Percentiles rank a stretch among this genome's conserved stretches.
These are phyloP conservation scores for Thyridium curvatum DNA, from an alignment of 2,329 filamentous ascomycete species.

Conservation along the genomic window DNA sequence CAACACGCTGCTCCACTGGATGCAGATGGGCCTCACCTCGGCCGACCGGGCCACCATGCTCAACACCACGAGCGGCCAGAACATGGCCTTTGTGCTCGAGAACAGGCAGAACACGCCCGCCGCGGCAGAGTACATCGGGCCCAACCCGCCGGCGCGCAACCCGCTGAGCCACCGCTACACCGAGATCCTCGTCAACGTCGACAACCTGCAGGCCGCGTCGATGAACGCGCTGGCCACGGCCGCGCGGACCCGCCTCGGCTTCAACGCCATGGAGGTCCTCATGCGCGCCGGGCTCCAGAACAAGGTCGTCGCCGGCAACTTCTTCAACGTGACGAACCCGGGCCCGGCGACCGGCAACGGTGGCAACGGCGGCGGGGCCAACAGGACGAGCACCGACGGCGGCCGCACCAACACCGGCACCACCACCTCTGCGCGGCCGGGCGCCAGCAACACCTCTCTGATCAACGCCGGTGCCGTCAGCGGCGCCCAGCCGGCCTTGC, in stretches of 20 bases:
- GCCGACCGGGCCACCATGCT: conserved; percentile 13
- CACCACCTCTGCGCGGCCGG: too few species aligned
- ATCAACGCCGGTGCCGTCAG: neutral
- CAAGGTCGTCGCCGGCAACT: conserved; percentile 28
- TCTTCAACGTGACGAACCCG: conserved; percentile 30
- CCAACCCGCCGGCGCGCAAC: conserved; percentile 27
- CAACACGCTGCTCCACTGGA: conserved; percentile 34
- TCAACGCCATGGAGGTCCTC: conserved; percentile 22
- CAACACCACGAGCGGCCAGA: conserved; percentile 17
- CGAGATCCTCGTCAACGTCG: conserved; percentile 32
- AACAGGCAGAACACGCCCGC: conserved; percentile 19
- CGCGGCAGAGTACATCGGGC: conserved; percentile 24
- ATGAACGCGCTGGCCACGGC: conserved; percentile 16
- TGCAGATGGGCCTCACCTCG: conserved; percentile 30
- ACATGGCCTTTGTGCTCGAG: conserved; percentile 22
- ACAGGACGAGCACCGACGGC: neutral
- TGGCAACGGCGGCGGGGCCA: neutral
- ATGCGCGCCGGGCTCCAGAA: conserved; percentile 19
- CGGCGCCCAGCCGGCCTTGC: neutral
- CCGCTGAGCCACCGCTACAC: conserved; percentile 33
- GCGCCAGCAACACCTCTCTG: too few species aligned
- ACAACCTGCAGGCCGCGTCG: conserved; percentile 14
- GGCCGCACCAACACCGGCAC: neutral
- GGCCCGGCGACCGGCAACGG: conserved; percentile 14
- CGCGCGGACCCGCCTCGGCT: conserved; percentile 21